These are phyloP conservation scores for Alectoria sarmentosa DNA, from an alignment of 495 filamentous ascomycete species.

Conservation along the genomic window DNA sequence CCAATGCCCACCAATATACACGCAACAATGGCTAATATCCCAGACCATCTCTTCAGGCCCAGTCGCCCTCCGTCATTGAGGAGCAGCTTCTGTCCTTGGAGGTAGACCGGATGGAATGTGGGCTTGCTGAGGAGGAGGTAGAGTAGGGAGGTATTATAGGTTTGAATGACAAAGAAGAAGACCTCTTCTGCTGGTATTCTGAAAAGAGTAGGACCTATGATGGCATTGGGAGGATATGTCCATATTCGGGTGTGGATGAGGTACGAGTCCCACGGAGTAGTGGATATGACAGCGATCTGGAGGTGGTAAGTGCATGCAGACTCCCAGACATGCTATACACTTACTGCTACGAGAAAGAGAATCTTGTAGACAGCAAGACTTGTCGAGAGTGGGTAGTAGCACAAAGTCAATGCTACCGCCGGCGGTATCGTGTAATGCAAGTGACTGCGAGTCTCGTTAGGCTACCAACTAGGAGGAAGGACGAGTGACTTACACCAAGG, in stretches of 20 bases:
- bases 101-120: constrained; percentile 49
- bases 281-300: constrained; percentile 51
- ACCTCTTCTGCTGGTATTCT: constrained; percentile 58
- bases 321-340: neutral
- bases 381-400: constrained; percentile 52
- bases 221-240: constrained; percentile 56
- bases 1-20: constrained; percentile 33
- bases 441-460: constrained; percentile 42
- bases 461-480: neutral
- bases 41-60: constrained; percentile 27
- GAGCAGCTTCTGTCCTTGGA: constrained; percentile 30
- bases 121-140: constrained; percentile 59
- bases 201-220: constrained; percentile 51
- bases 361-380: constrained; percentile 52
- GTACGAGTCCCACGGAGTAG: constrained; percentile 67
- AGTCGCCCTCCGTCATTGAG: constrained; percentile 23
- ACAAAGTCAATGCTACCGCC: constrained; percentile 46
- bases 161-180: constrained; percentile 72
- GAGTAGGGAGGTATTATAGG: constrained; percentile 58
- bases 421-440: constrained; percentile 61
- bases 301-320: neutral
- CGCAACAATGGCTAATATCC: constrained; percentile 37
- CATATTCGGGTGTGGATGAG: constrained; percentile 55
- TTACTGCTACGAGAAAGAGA: constrained; percentile 42
- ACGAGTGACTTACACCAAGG: constrained; percentile 49